A percentile compares a stretch with the other conserved stretches of the same genome.
Conservation (phyloP, 2,329 filamentous ascomycete species). For the Aspergillus sp. region DNA sequence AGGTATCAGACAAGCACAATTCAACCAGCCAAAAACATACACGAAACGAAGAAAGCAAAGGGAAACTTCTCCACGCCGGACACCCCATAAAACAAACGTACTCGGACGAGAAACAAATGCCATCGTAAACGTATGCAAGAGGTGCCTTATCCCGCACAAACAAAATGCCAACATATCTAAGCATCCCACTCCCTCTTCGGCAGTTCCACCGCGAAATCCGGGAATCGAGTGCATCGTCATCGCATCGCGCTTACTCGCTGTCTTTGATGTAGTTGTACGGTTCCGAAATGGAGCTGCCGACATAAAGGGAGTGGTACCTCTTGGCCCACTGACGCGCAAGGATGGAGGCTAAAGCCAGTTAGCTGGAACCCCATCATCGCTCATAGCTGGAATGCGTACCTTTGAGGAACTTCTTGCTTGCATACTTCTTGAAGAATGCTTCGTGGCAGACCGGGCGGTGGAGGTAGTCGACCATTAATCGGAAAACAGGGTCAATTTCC, state of each 20-base stretch:
- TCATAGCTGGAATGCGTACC: conserved; percentile 47
- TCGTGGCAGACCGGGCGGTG: conserved; percentile 83
- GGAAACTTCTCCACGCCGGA: conserved; percentile 23
- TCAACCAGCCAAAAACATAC: conserved; percentile 13
- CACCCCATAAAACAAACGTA: conserved; percentile 22
- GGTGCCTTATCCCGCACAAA: conserved; percentile 32
- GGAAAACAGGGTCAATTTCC: conserved; percentile 84
- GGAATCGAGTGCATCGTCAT: no score
- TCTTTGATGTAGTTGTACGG: conserved; percentile 25
- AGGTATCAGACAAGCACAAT: conserved; percentile 24
- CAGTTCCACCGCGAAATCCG: no score
- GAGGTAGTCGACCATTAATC: conserved; percentile 94
- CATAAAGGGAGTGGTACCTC: conserved; percentile 48
- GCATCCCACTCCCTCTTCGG: conserved; percentile 20
- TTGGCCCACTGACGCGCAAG: conserved; percentile 90
- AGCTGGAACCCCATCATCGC: conserved; percentile 4
- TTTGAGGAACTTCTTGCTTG: conserved; percentile 98
- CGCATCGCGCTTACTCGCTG: conserved; percentile 19
- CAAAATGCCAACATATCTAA: conserved; percentile 31
- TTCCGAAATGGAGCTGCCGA: conserved; percentile 23
- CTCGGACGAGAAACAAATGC: conserved; percentile 24
- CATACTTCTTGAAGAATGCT: conserved; percentile 99
- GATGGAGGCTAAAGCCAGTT: conserved; percentile 61
- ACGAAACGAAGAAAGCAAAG: conserved; percentile 11
- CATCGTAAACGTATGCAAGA: conserved; percentile 34